Base-by-base conservation (phyloP, 106 monocot species). In the Alisma plantagoaquatica region DNA sequence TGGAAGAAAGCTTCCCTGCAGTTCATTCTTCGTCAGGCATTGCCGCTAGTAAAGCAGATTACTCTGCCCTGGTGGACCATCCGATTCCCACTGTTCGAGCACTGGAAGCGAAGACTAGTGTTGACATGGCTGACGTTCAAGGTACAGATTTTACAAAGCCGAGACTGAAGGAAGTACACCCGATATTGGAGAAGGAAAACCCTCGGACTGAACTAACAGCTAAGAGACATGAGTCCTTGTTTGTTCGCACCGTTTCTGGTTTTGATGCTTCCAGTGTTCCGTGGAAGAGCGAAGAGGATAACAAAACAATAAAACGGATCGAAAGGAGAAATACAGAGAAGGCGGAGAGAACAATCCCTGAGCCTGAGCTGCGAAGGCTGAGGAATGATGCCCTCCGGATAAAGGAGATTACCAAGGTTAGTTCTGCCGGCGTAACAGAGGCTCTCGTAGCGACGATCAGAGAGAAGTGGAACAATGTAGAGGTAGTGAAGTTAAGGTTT, bases 381-480 rank as follows among this genome's bases (percentile, higher is more conserved):
- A 77, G 94, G 56, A 81, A 81, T 57, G 44, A 59, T 31, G 80
- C 84, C 3, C 53, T 96, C 46, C 84, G 81, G 68, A 81, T 88
- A 73, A 96, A 88, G 71, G 94, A 88, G 59, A 96, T 87, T 46
- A 77, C 77, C 58, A 88, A 77, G 43, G 73, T 96, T 23, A 88
- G 94, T 4, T 59, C 77, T 9, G 84, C 75, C 30, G 94, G 94
- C 16, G 83, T 96, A 41, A 88, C 88, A 20, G 64, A 81, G 35
- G 66, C 70, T 10, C 27, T 96, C n/a, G 84, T 88, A 24, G 66
- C 81, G 49, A 69, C 31, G 48, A 88, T 96, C 56, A 80, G 71
- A 41, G 44, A 58, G 63, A 96, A 84, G 46, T 96, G 94, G 94
- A 80, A 67, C 60, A 70, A 70, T 31, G 41, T 29, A 11, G 94